These are phyloP conservation scores for Podospora fimiseda DNA, from an alignment of 495 filamentous ascomycete genomes.

Conservation along the genomic window DNA sequence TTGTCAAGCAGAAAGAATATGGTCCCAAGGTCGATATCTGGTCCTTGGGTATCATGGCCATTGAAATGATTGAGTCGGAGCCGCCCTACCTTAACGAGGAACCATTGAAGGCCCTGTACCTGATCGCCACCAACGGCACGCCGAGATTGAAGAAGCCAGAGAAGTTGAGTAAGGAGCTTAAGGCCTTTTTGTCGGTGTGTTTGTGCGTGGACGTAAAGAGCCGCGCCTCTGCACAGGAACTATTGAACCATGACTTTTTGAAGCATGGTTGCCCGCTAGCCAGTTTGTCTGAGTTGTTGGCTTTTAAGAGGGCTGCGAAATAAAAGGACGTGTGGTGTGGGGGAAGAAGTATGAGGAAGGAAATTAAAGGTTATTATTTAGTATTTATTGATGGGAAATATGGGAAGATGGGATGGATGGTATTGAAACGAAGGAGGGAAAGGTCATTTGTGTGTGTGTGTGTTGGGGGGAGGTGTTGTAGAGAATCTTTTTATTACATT, in stretches of 20 bases:
- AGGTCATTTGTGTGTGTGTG: too few species aligned
- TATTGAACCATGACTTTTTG: constrained; percentile 73
- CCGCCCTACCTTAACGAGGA: constrained; percentile 97
- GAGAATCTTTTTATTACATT: too few species aligned
- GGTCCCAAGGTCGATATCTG: constrained; percentile 97
- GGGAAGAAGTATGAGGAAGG: neutral
- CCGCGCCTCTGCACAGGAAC: constrained; percentile 81
- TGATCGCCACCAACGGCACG: constrained; percentile 97
- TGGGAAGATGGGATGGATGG: too few species aligned
- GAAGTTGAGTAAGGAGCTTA: constrained; percentile 92
- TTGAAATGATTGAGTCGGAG: constrained; percentile 99
- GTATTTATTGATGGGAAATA: too few species aligned
- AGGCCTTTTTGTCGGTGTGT: constrained; percentile 91
- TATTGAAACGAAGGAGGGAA: too few species aligned
- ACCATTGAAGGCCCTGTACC: constrained; percentile 90
- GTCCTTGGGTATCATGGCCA: constrained; percentile 99
- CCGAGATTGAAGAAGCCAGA: constrained; percentile 95
- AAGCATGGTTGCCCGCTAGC: constrained; percentile 71
- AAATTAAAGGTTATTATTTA: neutral
- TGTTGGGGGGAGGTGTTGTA: too few species aligned
- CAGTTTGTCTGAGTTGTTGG: constrained; percentile 78
- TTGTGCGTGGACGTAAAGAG: constrained; percentile 94
- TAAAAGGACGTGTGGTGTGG: constrained; percentile 23
- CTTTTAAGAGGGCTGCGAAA: constrained; percentile 58
- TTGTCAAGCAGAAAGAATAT: constrained; percentile 98